These are phyloP conservation scores for Penicillium hesseltinei DNA, from an alignment of 2,329 filamentous ascomycete genomes.

Conservation along the genomic window DNA sequence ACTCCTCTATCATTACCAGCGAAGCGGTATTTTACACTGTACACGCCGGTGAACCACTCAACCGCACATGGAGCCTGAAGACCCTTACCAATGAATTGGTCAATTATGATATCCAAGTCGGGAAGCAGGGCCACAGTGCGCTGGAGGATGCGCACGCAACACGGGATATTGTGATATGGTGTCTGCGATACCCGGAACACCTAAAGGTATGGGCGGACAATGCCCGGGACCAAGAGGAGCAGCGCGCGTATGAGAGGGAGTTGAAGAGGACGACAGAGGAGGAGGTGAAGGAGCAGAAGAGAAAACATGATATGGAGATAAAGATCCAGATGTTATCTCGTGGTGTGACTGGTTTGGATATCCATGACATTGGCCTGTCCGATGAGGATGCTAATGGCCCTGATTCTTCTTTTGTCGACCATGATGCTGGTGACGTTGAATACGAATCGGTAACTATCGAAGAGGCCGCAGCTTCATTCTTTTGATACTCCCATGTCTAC, in stretches of 20 bases:
- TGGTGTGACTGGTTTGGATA: background rate
- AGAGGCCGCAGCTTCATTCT: conserved; percentile 2
- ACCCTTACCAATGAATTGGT: conserved; percentile 37
- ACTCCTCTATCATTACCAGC: conserved; percentile 44
- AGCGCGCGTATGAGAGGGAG: background rate
- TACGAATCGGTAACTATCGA: conserved; percentile 1
- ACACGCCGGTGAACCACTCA: background rate
- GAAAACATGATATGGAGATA: conserved; percentile 4
- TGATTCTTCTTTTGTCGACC: background rate
- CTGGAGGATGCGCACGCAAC: conserved; percentile 52
- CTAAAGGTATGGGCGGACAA: conserved; percentile 37
- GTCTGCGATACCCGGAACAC: conserved; percentile 39
- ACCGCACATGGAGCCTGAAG: conserved; percentile 38
- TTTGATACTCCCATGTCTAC: background rate
- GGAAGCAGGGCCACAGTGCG: conserved; percentile 45
- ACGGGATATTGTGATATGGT: conserved; percentile 51
- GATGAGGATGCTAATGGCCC: background rate
- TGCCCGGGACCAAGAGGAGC: conserved; percentile 2
- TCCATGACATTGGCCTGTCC: background rate
- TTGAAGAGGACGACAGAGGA: background rate
- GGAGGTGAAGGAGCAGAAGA: conserved; percentile 1
- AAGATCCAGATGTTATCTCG: conserved; percentile 1
- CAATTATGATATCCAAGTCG: conserved; percentile 35
- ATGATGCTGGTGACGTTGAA: background rate
- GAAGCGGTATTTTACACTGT: conserved; percentile 28